Evolutionary conservation across 495 filamentous ascomycete species (phyloP), one percentile per base, ranked within the genome.

Genomic region (Tuber melanosporum): DNA sequence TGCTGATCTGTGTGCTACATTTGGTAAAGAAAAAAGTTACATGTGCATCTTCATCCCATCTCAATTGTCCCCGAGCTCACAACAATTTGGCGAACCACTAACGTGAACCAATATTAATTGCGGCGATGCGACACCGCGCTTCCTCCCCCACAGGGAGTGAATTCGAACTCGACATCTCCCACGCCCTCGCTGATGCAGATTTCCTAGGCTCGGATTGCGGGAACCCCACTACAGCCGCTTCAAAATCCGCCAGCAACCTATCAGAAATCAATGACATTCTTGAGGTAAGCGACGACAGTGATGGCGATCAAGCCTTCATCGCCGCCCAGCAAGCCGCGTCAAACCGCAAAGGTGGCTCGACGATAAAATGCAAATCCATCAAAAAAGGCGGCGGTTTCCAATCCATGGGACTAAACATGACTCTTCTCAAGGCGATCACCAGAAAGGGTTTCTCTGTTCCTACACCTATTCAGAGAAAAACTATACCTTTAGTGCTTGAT

Each of bases 381-480:
- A 98, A 98, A 88, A 93, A 93, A 69, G 94, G 95, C 82, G 82
- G 82, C 32, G 95, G 95, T 66, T 99, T 98, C 84, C 95, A 99
- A 85, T 91, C 92, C 62, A 97, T 99, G 95, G 96, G 93, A 87
- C 87, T 99, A 49, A 95, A 91, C 86, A 84, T 89, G 44, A 89
- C 91, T 71, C 87, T 99, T 20, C 86, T 98, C 44, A 93, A 94
- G 82, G 93, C 96, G 8, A 98, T 99, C 72, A 89, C 91, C 22
- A 89, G 91, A 77, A 98, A 98, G 85, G 95, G 95, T 43, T 99
- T 97, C 85, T 92, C 91, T 1, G 92, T 98, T 3, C 95, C 95
- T 0, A 99, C 95, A 7, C 95, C 95, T 0, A 98, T 99, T 84
- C 95, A 99, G 87, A 89, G 95, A 49, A 98, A 98, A 86, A 92